Percentiles rank a stretch among this genome's conserved stretches.
phyloP scores from a whole-genome alignment of 257 asterid species.

The Ilex asprella region DNA sequence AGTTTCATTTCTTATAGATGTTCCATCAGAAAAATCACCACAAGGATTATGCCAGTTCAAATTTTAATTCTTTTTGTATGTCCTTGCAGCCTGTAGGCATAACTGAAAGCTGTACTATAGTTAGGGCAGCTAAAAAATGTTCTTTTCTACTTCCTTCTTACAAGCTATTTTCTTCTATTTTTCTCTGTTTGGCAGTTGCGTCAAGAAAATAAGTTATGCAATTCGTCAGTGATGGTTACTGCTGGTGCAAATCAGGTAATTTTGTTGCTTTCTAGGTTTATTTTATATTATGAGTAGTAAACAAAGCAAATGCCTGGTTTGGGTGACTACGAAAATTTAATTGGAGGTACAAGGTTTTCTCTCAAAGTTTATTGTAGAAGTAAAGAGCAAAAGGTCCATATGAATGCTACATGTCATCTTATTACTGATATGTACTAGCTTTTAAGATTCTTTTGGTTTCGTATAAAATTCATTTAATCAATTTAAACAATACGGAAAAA shows the following conservation, averaged over 20 bases:
- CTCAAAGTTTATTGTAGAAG: too few species aligned
- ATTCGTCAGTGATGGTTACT: constrained; percentile 96
- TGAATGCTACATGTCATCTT: too few species aligned
- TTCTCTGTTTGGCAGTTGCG: constrained; percentile 40
- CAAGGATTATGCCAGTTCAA: too few species aligned
- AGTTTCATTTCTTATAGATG: too few species aligned
- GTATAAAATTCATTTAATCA: too few species aligned
- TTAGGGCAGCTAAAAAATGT: too few species aligned
- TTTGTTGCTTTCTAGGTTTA: neutral
- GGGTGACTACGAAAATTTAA: neutral
- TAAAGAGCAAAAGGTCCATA: neutral
- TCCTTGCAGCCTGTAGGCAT: too few species aligned
- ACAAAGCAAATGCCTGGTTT: neutral
- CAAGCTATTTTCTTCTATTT: constrained; percentile 5
- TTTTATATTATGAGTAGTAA: neutral
- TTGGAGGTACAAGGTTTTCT: too few species aligned
- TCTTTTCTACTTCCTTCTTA: constrained; percentile 3
- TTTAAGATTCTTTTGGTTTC: neutral
- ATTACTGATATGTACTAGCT: neutral
- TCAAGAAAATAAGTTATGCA: constrained; percentile 58
- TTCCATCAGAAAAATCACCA: too few species aligned
- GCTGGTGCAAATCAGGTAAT: constrained; percentile 99
- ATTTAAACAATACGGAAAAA: too few species aligned
- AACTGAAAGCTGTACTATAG: too few species aligned
- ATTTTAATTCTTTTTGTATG: too few species aligned